These are phyloP conservation scores for Nicotiana otophora DNA, from an alignment of 257 asterid species.

Conservation along the genomic window DNA sequence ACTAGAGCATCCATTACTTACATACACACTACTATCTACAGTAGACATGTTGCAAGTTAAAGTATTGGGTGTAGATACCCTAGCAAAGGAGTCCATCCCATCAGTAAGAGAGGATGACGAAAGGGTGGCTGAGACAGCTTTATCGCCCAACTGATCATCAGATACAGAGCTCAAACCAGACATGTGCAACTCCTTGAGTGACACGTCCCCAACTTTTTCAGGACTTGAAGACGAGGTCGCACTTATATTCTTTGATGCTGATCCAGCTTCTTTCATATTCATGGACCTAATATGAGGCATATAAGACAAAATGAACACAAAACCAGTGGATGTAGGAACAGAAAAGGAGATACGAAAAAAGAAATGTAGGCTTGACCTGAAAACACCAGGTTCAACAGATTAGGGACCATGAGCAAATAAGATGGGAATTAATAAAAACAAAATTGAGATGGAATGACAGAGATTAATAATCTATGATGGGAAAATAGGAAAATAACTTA, in stretches of 20 bases:
- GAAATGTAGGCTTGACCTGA: neutral
- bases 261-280: conserved; percentile 31
- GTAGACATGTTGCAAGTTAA: conserved; percentile 41
- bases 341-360: neutral
- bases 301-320: conserved; percentile 4
- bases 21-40: conserved; percentile 36
- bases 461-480: neutral
- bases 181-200: conserved; percentile 19
- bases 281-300: conserved; percentile 33
- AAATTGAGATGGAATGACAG: too few species aligned
- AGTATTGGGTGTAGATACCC: conserved; percentile 49
- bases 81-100: conserved; percentile 44
- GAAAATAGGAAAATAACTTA: conserved; percentile 23
- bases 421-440: neutral
- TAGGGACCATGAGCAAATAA: conserved; percentile 3
- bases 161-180: conserved; percentile 38
- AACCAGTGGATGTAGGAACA: neutral
- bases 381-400: neutral
- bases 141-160: conserved; percentile 37
- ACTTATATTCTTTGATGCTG: conserved; percentile 28
- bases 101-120: conserved; percentile 56
- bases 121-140: conserved; percentile 40
- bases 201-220: conserved; percentile 27
- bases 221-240: conserved; percentile 32
- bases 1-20: conserved; percentile 41